Conservation (phyloP, 2,329 filamentous ascomycete genomes). For the Fusarium algeriense region DNA sequence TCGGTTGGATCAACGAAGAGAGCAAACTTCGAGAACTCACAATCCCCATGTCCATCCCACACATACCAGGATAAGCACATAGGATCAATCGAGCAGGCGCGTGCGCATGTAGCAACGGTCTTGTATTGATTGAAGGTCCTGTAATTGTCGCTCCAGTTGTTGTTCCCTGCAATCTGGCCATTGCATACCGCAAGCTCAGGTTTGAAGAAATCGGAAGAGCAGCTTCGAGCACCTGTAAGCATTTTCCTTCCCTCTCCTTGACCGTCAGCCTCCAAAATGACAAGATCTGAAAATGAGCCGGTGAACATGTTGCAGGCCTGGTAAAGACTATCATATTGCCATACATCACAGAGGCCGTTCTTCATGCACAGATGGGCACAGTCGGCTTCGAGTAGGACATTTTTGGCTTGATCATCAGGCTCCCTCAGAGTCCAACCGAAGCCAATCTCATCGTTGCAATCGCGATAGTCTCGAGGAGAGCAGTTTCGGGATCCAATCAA, state of each 20-base stretch:
- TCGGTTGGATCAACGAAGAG: not conserved
- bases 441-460: not conserved
- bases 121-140: not conserved
- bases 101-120: not conserved
- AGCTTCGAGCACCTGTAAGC: not conserved
- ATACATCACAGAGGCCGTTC: not conserved
- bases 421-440: not conserved
- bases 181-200: not conserved
- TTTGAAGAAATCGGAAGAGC: not conserved
- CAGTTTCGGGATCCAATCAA: not conserved
- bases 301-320: not conserved
- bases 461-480: not conserved
- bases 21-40: not conserved
- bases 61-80: not conserved
- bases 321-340: not conserved
- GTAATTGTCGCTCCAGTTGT: not conserved
- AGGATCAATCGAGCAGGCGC: not conserved
- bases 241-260: not conserved
- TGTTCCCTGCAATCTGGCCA: not conserved
- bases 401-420: not conserved
- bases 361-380: not conserved
- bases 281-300: not conserved
- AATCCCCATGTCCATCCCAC: not conserved
- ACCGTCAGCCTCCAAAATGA: not conserved
- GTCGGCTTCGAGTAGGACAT: not conserved